A percentile compares a stretch with the other conserved stretches of the same genome.
Evolutionary conservation across 164 flowering plant species (phyloP).

Genomic region (Nymphaea thermarum): DNA sequence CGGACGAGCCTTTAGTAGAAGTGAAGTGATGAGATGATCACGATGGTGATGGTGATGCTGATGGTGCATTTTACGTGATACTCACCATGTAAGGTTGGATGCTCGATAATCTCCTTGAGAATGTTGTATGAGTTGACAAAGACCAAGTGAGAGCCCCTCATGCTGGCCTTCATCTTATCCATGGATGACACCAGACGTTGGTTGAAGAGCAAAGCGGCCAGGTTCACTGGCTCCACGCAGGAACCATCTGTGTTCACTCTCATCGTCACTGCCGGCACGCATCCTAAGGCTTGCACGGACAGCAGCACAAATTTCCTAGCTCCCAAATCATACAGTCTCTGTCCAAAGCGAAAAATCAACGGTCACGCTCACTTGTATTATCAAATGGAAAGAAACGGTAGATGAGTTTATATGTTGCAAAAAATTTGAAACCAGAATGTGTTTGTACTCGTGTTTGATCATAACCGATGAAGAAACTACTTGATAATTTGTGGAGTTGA

Average conservation of each 20-base stretch:
- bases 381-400: too few species aligned
- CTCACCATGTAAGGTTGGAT: conserved; percentile 15
- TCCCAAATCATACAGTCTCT: conserved; percentile 47
- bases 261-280: conserved; percentile 24
- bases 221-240: conserved; percentile 28
- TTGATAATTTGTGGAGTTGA: too few species aligned
- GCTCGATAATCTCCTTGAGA: conserved; percentile 25
- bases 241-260: not conserved
- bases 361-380: too few species aligned
- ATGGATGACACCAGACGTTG: conserved; percentile 20
- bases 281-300: conserved; percentile 45
- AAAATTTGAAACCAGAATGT: too few species aligned
- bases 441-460: too few species aligned
- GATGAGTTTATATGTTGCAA: too few species aligned
- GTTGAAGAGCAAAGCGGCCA: conserved; percentile 46
- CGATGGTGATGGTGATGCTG: not conserved
- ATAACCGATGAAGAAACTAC: too few species aligned
- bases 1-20: too few species aligned
- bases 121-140: conserved; percentile 37
- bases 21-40: too few species aligned
- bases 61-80: not conserved
- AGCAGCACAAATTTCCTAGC: conserved; percentile 50
- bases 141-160: conserved; percentile 41
- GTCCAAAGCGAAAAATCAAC: conserved; percentile 12
- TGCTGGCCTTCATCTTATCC: conserved; percentile 16